phyloP scores from a whole-genome alignment of 1,284 basidiomycete genomes.

The Ganoderma leucocontextum region DNA sequence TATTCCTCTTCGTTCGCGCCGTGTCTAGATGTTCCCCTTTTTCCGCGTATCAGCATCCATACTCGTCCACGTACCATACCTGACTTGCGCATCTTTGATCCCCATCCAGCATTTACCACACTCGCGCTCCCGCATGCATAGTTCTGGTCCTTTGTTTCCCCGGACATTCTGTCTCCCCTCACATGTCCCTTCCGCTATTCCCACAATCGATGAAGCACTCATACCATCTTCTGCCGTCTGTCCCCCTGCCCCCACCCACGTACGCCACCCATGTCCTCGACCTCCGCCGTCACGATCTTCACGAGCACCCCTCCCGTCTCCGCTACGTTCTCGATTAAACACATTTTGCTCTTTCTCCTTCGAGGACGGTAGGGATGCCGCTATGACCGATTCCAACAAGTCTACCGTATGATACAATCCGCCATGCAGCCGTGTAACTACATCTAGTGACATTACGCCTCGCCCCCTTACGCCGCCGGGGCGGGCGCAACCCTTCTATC shows the following conservation, averaged over 20 bases:
- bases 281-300: constrained; percentile 3
- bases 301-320: background rate
- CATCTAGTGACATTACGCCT: background rate
- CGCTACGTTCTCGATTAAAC: background rate
- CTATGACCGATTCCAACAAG: background rate
- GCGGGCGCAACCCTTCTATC: background rate
- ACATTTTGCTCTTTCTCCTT: background rate
- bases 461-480: background rate
- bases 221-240: background rate
- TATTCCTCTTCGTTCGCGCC: background rate
- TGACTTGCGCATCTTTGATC: constrained; percentile 12
- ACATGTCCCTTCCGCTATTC: constrained; percentile 11
- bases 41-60: background rate
- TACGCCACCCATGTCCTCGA: background rate
- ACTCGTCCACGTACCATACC: constrained; percentile 6
- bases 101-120: constrained; percentile 11
- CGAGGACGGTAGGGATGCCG: constrained; percentile 1
- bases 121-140: constrained; percentile 11
- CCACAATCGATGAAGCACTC: constrained; percentile 9
- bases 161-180: constrained; percentile 2
- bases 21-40: background rate
- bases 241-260: background rate
- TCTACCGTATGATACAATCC: constrained; percentile 5
- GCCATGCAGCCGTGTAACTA: background rate
- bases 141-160: constrained; percentile 1